phyloP scores from a whole-genome alignment of 257 asterid genomes.

The Gardenia jasminoides region DNA sequence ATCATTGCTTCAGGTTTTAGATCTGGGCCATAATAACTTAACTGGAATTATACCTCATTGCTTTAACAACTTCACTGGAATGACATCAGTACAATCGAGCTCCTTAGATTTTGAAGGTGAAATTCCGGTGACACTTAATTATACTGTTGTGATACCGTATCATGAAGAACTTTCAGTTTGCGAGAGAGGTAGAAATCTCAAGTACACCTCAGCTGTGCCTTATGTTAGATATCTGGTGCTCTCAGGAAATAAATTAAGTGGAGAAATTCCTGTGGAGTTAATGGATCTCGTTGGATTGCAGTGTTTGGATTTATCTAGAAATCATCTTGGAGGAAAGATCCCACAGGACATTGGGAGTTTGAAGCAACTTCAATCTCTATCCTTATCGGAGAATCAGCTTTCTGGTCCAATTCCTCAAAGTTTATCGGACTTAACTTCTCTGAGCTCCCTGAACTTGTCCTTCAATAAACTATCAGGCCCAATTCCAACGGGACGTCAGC shows the following conservation, averaged over 20 bases:
- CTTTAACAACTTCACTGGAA: neutral
- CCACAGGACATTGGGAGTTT: slow-evolving; percentile 27
- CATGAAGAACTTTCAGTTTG: neutral
- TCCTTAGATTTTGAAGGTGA: no score
- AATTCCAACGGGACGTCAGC: slow-evolving; percentile 35
- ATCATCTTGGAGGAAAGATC: slow-evolving; percentile 23
- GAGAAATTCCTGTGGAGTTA: slow-evolving; percentile 12
- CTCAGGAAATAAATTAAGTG: slow-evolving; percentile 1
- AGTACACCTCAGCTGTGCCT: slow-evolving; percentile 9
- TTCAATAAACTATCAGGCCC: slow-evolving; percentile 26
- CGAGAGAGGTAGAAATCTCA: slow-evolving; percentile 11
- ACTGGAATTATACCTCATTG: slow-evolving; percentile 28
- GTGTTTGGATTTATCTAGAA: slow-evolving; percentile 25
- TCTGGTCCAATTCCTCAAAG: slow-evolving; percentile 28
- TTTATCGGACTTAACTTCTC: slow-evolving; percentile 20
- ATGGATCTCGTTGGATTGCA: slow-evolving; percentile 10
- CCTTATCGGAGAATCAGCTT: slow-evolving; percentile 26
- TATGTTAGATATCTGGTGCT: slow-evolving; percentile 4
- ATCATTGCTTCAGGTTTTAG: slow-evolving; percentile 18
- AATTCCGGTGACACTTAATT: no score
- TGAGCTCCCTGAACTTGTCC: slow-evolving; percentile 33
- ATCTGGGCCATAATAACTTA: slow-evolving; percentile 23
- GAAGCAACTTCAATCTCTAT: slow-evolving; percentile 30
- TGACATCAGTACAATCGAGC: no score
- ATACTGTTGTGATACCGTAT: no score